Evolutionary conservation across 2,329 filamentous ascomycete genomes (phyloP), one percentile per base, ranked within the genome.

Genomic region (Epichloe scottii): DNA sequence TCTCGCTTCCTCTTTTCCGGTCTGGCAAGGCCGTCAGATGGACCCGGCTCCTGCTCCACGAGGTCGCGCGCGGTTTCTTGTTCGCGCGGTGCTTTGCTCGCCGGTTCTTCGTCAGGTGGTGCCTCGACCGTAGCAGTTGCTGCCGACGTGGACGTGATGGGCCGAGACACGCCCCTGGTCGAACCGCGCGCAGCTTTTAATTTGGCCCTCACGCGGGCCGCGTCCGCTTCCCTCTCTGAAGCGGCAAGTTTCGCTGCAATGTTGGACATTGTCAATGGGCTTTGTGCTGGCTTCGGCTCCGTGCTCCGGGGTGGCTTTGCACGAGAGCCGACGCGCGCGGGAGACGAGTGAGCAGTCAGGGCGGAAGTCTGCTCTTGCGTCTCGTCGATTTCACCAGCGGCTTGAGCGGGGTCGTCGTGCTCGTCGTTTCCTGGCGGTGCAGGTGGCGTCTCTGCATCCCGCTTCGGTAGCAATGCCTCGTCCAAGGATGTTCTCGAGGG

Each of bases 211-310:
- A 83, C 78, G 23, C 80, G 72, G 1, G 79, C 79, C 1, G 80
- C 80, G 55, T 83, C 79, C 4, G 81, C 81, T 49, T 83, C 79
- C 17, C 77, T 71, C 56, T 84, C 81, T 0, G 79, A 78, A 2
- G 81, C 80, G 1, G 79, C 81, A 0, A 84, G 69, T 63, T 84
- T 84, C 30, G 79, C 78, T 0, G 78, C 76, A 54, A 84, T 84
- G 35, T 69, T 74, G 8, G 78, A 76, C 73, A 82, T 81, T 19
- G 75, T 81, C 3, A 82, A 63, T 0, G 79, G 79, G 30, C 74
- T 79, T 55, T 81, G 78, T 46, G 76, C 73, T 5, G 70, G 51
- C 40, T 50, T 55, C 37, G 46, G 34, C 37, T 30, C 50, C 14
- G 15, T 19, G 17, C 6, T 5, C 10, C 34, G 34, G 23, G 14